Base-by-base conservation (phyloP, 257 asterid species). In the Coffea eugenioides region DNA sequence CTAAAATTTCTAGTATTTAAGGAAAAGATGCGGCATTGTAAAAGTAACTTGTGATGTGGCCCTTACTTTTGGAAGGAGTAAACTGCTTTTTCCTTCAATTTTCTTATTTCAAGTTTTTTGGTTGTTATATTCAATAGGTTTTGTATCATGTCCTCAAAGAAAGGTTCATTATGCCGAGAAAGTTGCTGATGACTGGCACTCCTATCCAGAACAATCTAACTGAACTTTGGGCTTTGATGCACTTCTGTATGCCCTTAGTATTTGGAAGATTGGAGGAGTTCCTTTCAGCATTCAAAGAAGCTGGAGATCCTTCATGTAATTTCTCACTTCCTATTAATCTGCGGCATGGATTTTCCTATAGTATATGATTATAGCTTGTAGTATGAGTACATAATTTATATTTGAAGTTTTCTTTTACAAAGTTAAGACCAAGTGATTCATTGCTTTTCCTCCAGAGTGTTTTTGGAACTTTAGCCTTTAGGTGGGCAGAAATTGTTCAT, bases 221-320 rank as follows among this genome's bases (percentile, higher is more conserved):
- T 52, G 99, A 93, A 85, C 97, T 93, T 80, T 95, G 98, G 99
- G 97, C 98, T 57, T 85, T 95, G 90, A 88, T 89, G 93, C 95
- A 91, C 85, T 93, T 95, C 85, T 91, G 97, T 77, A 85, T 93
- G 96, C 97, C 97, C 71, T 80, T 83, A 78, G 86, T 93, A 80
- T 93, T 93, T 83, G 99, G 98, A 81, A 88, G 88, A 61, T 81
- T 76, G 88, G 98, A 92, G 84, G 93, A 86, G 85, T 95, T 95
- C 82, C 90, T 89, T 75, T 85, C 90, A 71, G 61, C 90, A 59
- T 95, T 95, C 91, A 91, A 85, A 85, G 99, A 93, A 88, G 97
- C 98, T 84, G 97, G 93, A 86, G 93, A 92, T 68, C 91, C 94
- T 83, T 82, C 90, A 80, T 74, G 98, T 92, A 88, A 85, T 56